Evolutionary conservation across 306 rosid genomes (phyloP).

Genomic region (Astragalus glycyphyllos): DNA sequence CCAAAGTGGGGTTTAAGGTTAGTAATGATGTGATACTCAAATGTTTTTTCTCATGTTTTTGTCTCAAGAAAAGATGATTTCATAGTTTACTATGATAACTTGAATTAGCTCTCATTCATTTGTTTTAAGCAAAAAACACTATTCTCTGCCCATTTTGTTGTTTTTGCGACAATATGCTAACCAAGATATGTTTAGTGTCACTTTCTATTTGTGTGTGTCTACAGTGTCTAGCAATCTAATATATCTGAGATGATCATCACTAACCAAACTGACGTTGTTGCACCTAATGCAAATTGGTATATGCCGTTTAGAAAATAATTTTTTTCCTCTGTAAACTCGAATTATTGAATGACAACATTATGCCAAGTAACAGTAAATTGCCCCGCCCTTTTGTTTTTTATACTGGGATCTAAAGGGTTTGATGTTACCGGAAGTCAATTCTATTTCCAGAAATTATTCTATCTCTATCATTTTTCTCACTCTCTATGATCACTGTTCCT

Average conservation of each 20-base stretch:
- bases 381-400: background rate
- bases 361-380: background rate
- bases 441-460: conserved; percentile 24
- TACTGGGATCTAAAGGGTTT: conserved; percentile 8
- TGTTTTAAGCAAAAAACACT: background rate
- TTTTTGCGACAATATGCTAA: conserved; percentile 22
- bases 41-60: background rate
- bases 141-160: conserved; percentile 9
- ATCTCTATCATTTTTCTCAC: conserved; percentile 19
- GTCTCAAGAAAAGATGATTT: conserved; percentile 23
- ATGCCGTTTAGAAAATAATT: conserved; percentile 12
- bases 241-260: conserved; percentile 24
- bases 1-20: conserved; percentile 97
- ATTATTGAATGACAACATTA: conserved; percentile 1
- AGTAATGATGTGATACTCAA: conserved; percentile 41
- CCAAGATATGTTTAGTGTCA: conserved; percentile 3
- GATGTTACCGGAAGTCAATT: conserved; percentile 18
- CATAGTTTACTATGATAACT: background rate
- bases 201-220: conserved; percentile 14
- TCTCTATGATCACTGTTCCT: conserved; percentile 9
- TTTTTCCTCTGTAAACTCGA: conserved; percentile 26
- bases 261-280: conserved; percentile 5
- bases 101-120: conserved; percentile 26
- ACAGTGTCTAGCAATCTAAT: background rate
- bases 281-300: background rate